Base-by-base conservation (phyloP, 2,329 filamentous ascomycete species). In the Arthroderma sp. region DNA sequence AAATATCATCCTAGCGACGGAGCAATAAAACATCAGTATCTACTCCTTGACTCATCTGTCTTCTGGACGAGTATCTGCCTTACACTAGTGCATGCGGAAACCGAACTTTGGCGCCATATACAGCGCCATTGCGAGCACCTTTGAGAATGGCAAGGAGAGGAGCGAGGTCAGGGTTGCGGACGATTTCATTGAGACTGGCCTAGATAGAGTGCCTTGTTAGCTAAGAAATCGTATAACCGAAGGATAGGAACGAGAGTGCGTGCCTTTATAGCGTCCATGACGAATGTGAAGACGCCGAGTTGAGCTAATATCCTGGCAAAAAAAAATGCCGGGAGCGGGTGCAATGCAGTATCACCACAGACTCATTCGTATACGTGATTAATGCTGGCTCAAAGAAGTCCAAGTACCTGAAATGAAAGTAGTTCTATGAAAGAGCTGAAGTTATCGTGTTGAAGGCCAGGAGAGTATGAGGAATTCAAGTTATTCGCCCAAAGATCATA, bases 21-120 rank as follows among this genome's bases (percentile, higher is more conserved):
- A 21, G 38, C 38, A 28, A 39, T 39, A 21, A 13, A 17, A 49
- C 13, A 53, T 63, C 55, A 62, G 58, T 60, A 67, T 60, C 66
- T 55, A 17, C 28, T 56, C 44, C 49, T n/a, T 33, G 17, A 51
- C 35, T 5, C 33, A 8, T 56, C 11, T 23, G 23, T 19, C 9
- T 13, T 56, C 23, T 8, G 11, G 19, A 39, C n/a, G 39, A 39
- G 31, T 57, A 21, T 17, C 8, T 38, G 9, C 33, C 76, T 62
- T 77, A 84, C 80, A 98, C 93, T 64, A 98, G 81, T 60, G 93
- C 93, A 76, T 98, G 93, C 63, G 93, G 93, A 76, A 98, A 97
- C 62, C 93, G 91, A 73, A 98, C 89, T 81, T 97, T 97, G 66
- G 88, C 84, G 60, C 93, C 93, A 75, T 98, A 98, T 62, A 98